Conservation (phyloP, 768 basidiomycete species). For the Agrocybe pediades region DNA sequence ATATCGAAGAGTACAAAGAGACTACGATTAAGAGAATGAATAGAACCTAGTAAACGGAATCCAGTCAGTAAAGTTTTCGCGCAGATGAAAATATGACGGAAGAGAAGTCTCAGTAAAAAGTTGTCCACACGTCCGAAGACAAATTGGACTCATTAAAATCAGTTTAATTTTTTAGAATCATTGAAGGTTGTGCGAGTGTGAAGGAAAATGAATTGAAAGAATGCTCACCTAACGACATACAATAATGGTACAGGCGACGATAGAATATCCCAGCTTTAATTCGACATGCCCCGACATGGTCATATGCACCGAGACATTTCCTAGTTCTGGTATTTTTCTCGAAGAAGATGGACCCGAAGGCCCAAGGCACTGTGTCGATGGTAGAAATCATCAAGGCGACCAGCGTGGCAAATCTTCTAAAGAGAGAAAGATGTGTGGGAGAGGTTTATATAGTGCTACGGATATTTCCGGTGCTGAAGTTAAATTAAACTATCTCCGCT, state of each 20-base stretch:
- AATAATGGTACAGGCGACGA: constrained; percentile 5
- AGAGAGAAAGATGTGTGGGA: constrained; percentile 9
- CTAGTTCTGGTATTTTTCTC: constrained; percentile 45
- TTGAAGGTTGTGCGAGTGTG: constrained; percentile 24
- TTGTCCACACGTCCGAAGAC: constrained; percentile 36
- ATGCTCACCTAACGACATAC: constrained; percentile 24
- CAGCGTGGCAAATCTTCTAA: constrained; percentile 52
- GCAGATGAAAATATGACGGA: constrained; percentile 9
- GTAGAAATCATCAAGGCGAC: constrained; percentile 38
- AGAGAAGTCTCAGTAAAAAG: constrained; percentile 36
- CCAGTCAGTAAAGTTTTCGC: no score
- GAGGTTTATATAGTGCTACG: constrained; percentile 22
- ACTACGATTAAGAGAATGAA: neutral
- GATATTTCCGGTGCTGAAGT: constrained; percentile 10
- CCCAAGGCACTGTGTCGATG: constrained; percentile 52
- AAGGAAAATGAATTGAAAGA: constrained; percentile 9
- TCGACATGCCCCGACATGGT: constrained; percentile 48
- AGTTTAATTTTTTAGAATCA: constrained; percentile 46
- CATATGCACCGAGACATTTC: constrained; percentile 45
- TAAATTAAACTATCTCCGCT: constrained; percentile 7
- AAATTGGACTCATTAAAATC: constrained; percentile 55
- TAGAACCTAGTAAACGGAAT: neutral
- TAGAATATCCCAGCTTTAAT: constrained; percentile 41
- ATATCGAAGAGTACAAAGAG: no score
- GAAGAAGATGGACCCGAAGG: constrained; percentile 39